Evolutionary conservation across 2,329 filamentous ascomycete species (phyloP), one percentile per base, ranked within the genome.

Genomic region (Talaromyces albobiverticillius): DNA sequence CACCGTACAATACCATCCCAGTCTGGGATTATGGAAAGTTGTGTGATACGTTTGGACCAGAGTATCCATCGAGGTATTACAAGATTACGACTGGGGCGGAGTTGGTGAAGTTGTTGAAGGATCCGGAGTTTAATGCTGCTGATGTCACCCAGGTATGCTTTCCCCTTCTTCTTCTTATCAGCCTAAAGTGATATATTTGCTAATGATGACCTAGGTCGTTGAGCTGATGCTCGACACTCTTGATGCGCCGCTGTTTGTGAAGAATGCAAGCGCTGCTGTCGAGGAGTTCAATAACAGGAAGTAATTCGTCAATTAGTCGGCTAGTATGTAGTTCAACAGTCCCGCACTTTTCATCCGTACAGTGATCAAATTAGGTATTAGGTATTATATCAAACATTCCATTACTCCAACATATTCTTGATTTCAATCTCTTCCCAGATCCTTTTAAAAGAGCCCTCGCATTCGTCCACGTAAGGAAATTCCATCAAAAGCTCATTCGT

Each of bases 131-230:
- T 3, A 38, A 46, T 9, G 26, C n/a, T 23, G 49, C 54, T 18
- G 32, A 46, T 14, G 53, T 41, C 34, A 46, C 49, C 7, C 54
- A 53, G 48, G 54, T 56, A 49, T 20, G 53, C 34, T 18, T n/a
- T 43, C 13, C 5, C 13, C 31, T 34, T 14, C 13, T 3, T 8
- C 9, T 14, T 14, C 3, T 4, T 34, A 3, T 34, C 9, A 10
- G 3, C 13, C 13, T 13, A 14, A 14, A 34, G 13, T 34, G 13
- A 13, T 4, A 3, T n/a, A 11, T 43, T 43, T 22, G n/a, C 23
- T 43, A 13, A 29, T 18, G 23, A 20, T 38, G 6, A 49, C 14
- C 29, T 16, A 51, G 49, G 40, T 51, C n/a, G 49, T 51, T 8
- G 49, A 51, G 16, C 25, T 51, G 20, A 34, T 51, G 20, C 49